Evolutionary conservation across 768 basidiomycete genomes (phyloP), one percentile per base, ranked within the genome.

Genomic region (Tulasnella sp.): DNA sequence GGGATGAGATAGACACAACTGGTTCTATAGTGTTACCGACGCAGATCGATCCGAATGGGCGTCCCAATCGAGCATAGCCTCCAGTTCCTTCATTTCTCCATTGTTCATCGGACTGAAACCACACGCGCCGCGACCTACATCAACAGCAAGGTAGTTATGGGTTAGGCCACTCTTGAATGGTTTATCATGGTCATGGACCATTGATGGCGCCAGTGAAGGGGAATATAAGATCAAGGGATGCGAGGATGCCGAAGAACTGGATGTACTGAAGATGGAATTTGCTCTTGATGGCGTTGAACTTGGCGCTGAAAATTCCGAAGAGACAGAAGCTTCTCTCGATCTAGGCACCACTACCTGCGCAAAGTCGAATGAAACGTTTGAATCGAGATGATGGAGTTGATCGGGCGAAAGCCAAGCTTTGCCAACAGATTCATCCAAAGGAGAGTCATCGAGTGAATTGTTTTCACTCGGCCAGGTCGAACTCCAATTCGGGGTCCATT

Each of bases 81-180:
- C 49, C 5, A 51, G 24, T 41, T 40, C 49, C 5, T 31, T 39
- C 9, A 51, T 41, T 15, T 25, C 24, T 41, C 39, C 4, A 16
- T 8, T 5, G 29, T 28, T 16, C 19, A 16, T 10, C 43, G 39
- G 27, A 33, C 32, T 8, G 16, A 15, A 5, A 27, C 49, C 6
- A 51, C n/a, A 16, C 25, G 28, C 27, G 28, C 27, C 39, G n/a
- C 6, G 39, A 29, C 49, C 19, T 39, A 27, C 22, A 33, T 16
- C 10, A n/a, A 29, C 37, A 4, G 33, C 27, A 16, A 51, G n/a
- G 40, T 51, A 51, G 8, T 41, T 37, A 33, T 51, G 49, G 27
- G 49, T 41, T 41, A 51, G 35, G 6, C 49, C 49, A 31, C 37
- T 22, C 40, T 51, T 51, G 39, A 51, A 33, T 31, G 49, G 49